Conservation (phyloP, 345 rosid species). For the Populus pruinosa region DNA sequence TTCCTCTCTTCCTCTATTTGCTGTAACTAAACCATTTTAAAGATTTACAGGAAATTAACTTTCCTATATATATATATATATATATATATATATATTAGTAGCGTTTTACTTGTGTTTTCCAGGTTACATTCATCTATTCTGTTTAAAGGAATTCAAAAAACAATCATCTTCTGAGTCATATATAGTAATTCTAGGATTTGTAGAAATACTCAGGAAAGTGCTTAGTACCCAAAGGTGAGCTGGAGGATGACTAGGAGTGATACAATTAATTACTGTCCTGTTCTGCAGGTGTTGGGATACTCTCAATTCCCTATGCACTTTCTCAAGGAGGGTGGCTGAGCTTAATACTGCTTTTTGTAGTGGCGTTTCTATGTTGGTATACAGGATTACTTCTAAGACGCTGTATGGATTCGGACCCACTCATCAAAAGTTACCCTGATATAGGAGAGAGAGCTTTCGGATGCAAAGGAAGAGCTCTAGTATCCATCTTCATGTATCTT, state of each 20-base stretch:
- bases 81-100: not conserved
- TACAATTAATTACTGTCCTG: not conserved
- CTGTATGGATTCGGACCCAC: conserved; percentile 44
- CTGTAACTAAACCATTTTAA: not conserved
- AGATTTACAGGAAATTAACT: not conserved
- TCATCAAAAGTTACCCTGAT: conserved; percentile 57
- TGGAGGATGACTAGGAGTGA: not conserved
- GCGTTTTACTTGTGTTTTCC: not conserved
- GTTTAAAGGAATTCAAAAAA: not conserved
- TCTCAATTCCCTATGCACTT: conserved; percentile 64
- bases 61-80: not conserved
- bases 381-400: conserved; percentile 55
- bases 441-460: conserved; percentile 58
- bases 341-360: conserved; percentile 41
- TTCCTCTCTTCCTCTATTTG: not conserved
- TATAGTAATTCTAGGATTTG: not conserved
- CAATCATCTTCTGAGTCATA: not conserved
- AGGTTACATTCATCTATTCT: not conserved
- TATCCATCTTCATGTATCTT: conserved; percentile 50
- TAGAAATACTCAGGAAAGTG: not conserved
- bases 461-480: conserved; percentile 48
- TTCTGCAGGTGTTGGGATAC: conserved; percentile 54
- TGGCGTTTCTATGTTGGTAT: conserved; percentile 55
- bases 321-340: conserved; percentile 68
- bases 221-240: not conserved